Evolutionary conservation across 805 yeast genomes (phyloP).

Genomic region (Schwanniomyces pseudopolymorphus): DNA sequence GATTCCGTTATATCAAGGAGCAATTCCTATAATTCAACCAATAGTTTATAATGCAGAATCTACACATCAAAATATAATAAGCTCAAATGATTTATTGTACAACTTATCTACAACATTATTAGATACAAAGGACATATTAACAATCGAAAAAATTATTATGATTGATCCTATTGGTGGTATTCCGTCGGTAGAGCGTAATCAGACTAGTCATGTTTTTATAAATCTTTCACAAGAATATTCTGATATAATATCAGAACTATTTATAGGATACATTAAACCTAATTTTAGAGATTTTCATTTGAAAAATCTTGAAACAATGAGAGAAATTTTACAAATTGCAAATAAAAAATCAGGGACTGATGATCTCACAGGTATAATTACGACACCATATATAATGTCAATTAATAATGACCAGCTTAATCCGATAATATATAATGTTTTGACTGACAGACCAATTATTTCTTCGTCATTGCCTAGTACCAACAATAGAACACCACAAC

Average conservation of each 20-base stretch:
- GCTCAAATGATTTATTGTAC: conserved; percentile 23
- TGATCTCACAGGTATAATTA: conserved; percentile 76
- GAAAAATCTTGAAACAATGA: conserved; percentile 67
- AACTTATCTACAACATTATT: conserved; percentile 25
- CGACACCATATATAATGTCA: conserved; percentile 78
- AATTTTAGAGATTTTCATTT: conserved; percentile 53
- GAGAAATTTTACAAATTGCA: conserved; percentile 48
- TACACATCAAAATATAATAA: conserved; percentile 25
- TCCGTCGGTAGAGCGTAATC: conserved; percentile 79
- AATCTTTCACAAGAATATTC: conserved; percentile 81
- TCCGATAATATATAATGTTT: conserved; percentile 84
- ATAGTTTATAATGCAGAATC: conserved; percentile 38
- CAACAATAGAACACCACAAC: conserved; percentile 51
- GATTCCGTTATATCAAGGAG: conserved; percentile 42
- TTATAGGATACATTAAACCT: conserved; percentile 53
- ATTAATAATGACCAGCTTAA: conserved; percentile 54
- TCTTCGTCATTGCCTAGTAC: conserved; percentile 85
- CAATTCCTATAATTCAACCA: conserved; percentile 70
- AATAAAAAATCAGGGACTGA: conserved; percentile 41
- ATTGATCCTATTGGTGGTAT: conserved; percentile 87
- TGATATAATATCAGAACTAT: conserved; percentile 62
- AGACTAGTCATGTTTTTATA: conserved; percentile 82
- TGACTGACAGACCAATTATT: conserved; percentile 88
- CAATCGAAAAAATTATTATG: conserved; percentile 78
- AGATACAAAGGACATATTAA: conserved; percentile 30